A percentile compares a stretch with the other conserved stretches of the same genome.
Evolutionary conservation across 1,139 yeast genomes (phyloP).

Genomic region (Debaryomyces subglobosus): DNA sequence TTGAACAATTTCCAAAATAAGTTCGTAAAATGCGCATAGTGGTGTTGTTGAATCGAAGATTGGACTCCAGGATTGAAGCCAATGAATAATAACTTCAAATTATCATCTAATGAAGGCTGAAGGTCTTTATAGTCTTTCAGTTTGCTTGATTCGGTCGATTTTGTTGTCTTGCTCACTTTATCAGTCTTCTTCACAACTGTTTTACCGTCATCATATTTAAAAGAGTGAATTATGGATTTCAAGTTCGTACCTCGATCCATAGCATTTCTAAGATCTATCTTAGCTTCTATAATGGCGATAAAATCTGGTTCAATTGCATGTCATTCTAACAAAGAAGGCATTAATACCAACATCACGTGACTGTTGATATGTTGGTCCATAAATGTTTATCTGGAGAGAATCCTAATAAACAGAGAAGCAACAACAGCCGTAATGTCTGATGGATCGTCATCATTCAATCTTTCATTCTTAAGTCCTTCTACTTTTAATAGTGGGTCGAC

Average conservation of each 20-base stretch:
- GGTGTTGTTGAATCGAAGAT: constrained; percentile 67
- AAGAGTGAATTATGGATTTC: constrained; percentile 21
- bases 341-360: constrained; percentile 1
- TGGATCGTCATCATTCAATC: constrained; percentile 12
- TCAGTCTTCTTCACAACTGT: constrained; percentile 1
- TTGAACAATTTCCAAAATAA: constrained; percentile 70
- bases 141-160: neutral
- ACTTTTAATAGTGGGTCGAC: constrained; percentile 15
- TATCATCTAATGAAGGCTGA: constrained; percentile 36
- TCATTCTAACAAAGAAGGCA: neutral
- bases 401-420: neutral
- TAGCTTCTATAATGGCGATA: neutral
- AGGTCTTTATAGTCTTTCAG: constrained; percentile 25
- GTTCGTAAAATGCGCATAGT: constrained; percentile 74
- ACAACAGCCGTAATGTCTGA: constrained; percentile 8
- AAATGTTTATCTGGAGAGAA: neutral
- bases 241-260: constrained; percentile 10
- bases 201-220: constrained; percentile 15
- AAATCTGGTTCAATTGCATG: neutral
- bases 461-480: constrained; percentile 14
- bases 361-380: neutral
- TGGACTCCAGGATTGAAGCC: constrained; percentile 78
- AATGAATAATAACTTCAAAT: constrained; percentile 54
- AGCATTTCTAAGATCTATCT: neutral
- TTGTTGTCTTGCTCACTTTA: constrained; percentile 4